A percentile compares a stretch with the other conserved stretches of the same genome.
phyloP scores from a whole-genome alignment of 2,329 filamentous ascomycete genomes.

The Zymoseptoria crescenta region DNA sequence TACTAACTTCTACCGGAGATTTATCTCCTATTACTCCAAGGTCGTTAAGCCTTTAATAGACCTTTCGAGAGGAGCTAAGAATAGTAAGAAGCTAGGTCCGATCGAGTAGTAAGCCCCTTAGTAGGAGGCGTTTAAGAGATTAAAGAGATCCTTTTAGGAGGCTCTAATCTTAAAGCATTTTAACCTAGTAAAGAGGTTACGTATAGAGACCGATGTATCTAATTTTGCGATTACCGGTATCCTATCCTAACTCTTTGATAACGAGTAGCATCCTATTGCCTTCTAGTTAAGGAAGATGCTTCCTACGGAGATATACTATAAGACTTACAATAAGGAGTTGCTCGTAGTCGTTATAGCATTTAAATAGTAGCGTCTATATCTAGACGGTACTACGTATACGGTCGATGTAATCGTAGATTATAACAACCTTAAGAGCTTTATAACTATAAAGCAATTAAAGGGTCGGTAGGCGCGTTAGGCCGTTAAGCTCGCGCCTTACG shows the following conservation, averaged over 20 bases:
- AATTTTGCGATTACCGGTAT: no score
- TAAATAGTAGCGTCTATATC: background rate
- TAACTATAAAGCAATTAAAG: background rate
- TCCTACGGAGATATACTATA: background rate
- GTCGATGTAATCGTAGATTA: conserved; percentile 2
- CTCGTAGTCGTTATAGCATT: conserved; percentile 1
- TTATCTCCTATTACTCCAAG: no score
- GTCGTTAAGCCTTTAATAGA: no score
- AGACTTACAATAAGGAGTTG: conserved; percentile 3
- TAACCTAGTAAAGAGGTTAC: no score
- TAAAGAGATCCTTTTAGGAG: no score
- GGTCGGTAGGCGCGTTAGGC: background rate
- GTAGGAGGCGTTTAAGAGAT: no score
- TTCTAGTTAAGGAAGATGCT: conserved; percentile 2
- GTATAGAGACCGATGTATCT: no score
- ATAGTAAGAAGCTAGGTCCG: no score
- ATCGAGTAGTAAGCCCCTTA: no score
- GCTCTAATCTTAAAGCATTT: no score
- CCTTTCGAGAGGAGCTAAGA: no score
- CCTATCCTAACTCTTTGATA: background rate
- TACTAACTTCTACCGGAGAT: no score
- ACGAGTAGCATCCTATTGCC: background rate
- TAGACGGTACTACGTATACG: background rate
- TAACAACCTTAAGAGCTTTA: conserved; percentile 1
- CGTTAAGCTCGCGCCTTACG: background rate